Base-by-base conservation (phyloP, 2,329 filamentous ascomycete species). In the Colletotrichum plurivorum region DNA sequence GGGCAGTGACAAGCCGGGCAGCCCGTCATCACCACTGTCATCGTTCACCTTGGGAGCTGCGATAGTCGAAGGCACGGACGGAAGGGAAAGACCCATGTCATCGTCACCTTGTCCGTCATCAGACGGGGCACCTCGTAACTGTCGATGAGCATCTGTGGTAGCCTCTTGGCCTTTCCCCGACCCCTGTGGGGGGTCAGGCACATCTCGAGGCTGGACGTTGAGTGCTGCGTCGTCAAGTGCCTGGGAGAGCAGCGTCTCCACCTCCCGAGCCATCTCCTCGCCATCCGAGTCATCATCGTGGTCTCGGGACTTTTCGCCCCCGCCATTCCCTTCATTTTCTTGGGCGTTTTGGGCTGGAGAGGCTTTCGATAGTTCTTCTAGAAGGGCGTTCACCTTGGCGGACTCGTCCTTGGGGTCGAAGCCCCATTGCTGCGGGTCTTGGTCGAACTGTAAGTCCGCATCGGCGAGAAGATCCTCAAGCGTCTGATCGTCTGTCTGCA, bases 401-500 rank as follows among this genome's bases (percentile, higher is more conserved):
- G 69, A 53, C 4, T 77, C 78, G 15, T 79, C 77, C 31, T 75
- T 74, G 1, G 78, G 73, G 36, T 75, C 74, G 8, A 63, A 51
- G 4, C 55, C 70, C 71, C 57, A 75, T 72, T 4, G 62, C 78
- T 12, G 82, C 79, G 0, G 78, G 18, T 16, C 54, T 31, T 27
- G 22, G 6, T 73, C 73, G 22, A 78, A 76, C 6, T 78, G 76
- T 2, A 78, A 74, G 22, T 77, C 78, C 9, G 85, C 78, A 31
- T 83, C 81, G 2, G 79, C 81, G 2, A 89, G 79, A 10, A 89
- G 79, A 67, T 88, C 85, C 63, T 88, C 82, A 0, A 89, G 77
- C 1, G 83, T 85, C 54, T 83, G 78, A n/a, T 88, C 86, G 71
- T 88, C 86, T 2, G 84, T 85, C 43, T 81, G 77, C 31, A 85